These are phyloP conservation scores for Rutstroemia sp. DNA, from an alignment of 2,329 filamentous ascomycete genomes.

Conservation along the genomic window DNA sequence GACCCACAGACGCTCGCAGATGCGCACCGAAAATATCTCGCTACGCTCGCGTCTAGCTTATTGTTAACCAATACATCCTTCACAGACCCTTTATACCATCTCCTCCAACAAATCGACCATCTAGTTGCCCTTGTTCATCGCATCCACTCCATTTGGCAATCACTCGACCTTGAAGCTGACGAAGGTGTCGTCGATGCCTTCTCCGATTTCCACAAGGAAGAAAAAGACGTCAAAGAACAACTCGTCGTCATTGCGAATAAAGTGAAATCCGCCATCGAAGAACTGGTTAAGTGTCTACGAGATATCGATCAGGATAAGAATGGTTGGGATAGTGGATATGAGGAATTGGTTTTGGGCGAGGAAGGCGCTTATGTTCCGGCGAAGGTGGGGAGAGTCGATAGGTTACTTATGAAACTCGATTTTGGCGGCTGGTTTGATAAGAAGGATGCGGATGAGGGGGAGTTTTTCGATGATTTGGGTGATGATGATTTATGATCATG, in stretches of 20 bases:
- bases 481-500: conserved; percentile 11
- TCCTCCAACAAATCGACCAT: conserved; percentile 71
- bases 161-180: conserved; percentile 73
- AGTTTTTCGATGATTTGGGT: conserved; percentile 18
- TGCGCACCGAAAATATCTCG: conserved; percentile 72
- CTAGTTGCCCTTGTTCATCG: conserved; percentile 71
- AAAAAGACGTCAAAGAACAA: conserved; percentile 57
- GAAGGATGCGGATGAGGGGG: conserved; percentile 12
- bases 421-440: conserved; percentile 31
- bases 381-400: conserved; percentile 72
- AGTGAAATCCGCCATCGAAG: conserved; percentile 61
- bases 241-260: conserved; percentile 55
- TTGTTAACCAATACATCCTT: conserved; percentile 58
- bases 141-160: conserved; percentile 68
- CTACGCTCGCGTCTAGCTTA: conserved; percentile 57
- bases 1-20: conserved; percentile 80
- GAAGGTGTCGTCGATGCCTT: conserved; percentile 74
- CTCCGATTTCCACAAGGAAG: conserved; percentile 64
- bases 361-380: conserved; percentile 57
- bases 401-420: conserved; percentile 86
- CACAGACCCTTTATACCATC: conserved; percentile 55
- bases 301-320: conserved; percentile 42
- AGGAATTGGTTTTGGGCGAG: conserved; percentile 32
- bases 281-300: conserved; percentile 46
- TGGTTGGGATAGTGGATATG: conserved; percentile 30